These are phyloP conservation scores for Psophocarpus tetragonolobus DNA, from an alignment of 306 rosid species.

Conservation along the genomic window DNA sequence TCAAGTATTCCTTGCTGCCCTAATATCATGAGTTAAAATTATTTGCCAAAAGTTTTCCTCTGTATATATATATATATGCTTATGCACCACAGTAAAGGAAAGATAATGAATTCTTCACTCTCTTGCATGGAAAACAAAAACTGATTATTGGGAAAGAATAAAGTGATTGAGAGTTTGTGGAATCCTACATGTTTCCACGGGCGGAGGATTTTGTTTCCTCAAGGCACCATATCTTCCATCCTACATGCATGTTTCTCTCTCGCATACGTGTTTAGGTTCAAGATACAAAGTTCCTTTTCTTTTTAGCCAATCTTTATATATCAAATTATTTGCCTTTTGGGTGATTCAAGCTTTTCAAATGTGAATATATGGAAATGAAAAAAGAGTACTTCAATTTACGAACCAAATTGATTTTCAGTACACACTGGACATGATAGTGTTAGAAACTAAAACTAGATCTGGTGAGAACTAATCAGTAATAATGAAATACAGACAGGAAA, in stretches of 20 bases:
- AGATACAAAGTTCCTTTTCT: neutral
- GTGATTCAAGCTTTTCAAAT: neutral
- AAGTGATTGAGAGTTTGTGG: constrained; percentile 29
- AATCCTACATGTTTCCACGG: constrained; percentile 35
- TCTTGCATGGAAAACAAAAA: neutral
- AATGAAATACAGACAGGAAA: too few species aligned
- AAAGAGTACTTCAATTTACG: too few species aligned
- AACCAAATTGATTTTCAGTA: too few species aligned
- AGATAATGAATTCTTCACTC: neutral
- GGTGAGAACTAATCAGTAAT: too few species aligned
- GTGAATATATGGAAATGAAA: too few species aligned
- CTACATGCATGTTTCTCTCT: constrained; percentile 21
- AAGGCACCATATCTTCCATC: constrained; percentile 13
- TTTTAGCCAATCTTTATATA: constrained; percentile 17
- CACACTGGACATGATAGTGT: too few species aligned
- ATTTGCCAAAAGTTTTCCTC: neutral
- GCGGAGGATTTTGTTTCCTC: constrained; percentile 34
- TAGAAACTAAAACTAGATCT: too few species aligned
- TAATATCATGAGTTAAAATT: neutral
- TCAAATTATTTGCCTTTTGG: neutral
- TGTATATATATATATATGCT: neutral
- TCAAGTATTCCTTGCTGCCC: neutral
- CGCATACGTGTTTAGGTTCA: neutral
- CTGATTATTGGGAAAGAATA: neutral
- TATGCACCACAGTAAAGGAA: neutral